Conservation (phyloP, 1,139 yeast species). For the Insectozyma bohioensis region DNA sequence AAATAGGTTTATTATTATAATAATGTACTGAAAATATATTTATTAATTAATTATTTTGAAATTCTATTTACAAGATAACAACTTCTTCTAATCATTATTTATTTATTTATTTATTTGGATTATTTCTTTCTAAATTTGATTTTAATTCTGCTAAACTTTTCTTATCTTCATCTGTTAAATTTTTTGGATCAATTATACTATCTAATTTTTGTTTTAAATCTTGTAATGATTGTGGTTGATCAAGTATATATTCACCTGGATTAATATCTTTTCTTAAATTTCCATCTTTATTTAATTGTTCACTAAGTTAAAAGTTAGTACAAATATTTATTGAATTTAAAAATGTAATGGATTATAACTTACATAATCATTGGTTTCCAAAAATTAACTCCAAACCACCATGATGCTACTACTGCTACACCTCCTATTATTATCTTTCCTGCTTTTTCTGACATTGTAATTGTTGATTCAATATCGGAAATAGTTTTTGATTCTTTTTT, state of each 20-base stretch:
- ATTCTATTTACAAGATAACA: no score
- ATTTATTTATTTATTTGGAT: constrained; percentile 3
- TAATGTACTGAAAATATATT: no score
- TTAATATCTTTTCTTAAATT: constrained; percentile 58
- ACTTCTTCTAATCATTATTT: not conserved
- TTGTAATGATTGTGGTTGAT: constrained; percentile 39
- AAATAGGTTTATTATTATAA: not conserved
- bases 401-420: constrained; percentile 38
- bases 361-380: constrained; percentile 74
- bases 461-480: not conserved
- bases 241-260: constrained; percentile 43
- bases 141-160: constrained; percentile 10
- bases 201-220: constrained; percentile 23
- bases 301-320: constrained; percentile 36
- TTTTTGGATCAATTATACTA: constrained; percentile 12
- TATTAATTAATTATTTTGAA: no score
- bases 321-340: no score
- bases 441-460: constrained; percentile 25
- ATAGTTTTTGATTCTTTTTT: not conserved
- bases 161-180: constrained; percentile 10
- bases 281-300: constrained; percentile 67
- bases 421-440: constrained; percentile 26
- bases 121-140: constrained; percentile 8
- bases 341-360: constrained; percentile 23
- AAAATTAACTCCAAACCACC: constrained; percentile 60